Evolutionary conservation across 2,329 filamentous ascomycete species (phyloP).

Genomic region (Pseudogymnoascus sp.): DNA sequence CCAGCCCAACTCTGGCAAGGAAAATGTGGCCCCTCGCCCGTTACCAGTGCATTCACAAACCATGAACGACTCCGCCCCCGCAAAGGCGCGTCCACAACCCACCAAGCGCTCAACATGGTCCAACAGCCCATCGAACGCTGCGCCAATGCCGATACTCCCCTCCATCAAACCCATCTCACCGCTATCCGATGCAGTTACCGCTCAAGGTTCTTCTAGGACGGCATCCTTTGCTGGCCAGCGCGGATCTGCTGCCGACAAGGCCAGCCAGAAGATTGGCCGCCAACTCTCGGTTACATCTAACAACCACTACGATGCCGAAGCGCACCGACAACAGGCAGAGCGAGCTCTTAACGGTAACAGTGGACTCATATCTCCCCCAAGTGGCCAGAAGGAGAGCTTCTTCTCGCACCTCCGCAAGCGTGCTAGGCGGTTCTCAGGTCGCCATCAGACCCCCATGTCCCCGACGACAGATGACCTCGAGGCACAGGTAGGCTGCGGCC

Average conservation of each 20-base stretch:
- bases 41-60: constrained; percentile 37
- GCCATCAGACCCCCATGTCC: constrained; percentile 75
- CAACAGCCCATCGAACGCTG: constrained; percentile 69
- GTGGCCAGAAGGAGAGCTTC: constrained; percentile 87
- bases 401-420: constrained; percentile 96
- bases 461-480: constrained; percentile 81
- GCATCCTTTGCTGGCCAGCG: constrained; percentile 42
- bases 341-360: constrained; percentile 77
- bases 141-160: constrained; percentile 91
- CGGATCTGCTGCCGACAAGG: constrained; percentile 50
- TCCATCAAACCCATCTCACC: constrained; percentile 93
- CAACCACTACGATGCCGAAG: constrained; percentile 85
- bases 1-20: constrained; percentile 33
- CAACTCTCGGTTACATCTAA: constrained; percentile 89
- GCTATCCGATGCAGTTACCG: constrained; percentile 87
- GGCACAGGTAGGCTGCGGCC: constrained; percentile 83
- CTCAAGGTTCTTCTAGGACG: constrained; percentile 68
- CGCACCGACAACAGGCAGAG: constrained; percentile 86
- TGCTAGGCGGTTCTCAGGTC: constrained; percentile 83
- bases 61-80: constrained; percentile 33
- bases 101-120: constrained; percentile 91
- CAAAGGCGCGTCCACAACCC: constrained; percentile 43
- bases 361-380: constrained; percentile 68
- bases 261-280: constrained; percentile 83
- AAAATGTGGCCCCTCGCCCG: constrained; percentile 42